Conservation (phyloP, 1,284 basidiomycete genomes). For the Marasmius sp. region DNA sequence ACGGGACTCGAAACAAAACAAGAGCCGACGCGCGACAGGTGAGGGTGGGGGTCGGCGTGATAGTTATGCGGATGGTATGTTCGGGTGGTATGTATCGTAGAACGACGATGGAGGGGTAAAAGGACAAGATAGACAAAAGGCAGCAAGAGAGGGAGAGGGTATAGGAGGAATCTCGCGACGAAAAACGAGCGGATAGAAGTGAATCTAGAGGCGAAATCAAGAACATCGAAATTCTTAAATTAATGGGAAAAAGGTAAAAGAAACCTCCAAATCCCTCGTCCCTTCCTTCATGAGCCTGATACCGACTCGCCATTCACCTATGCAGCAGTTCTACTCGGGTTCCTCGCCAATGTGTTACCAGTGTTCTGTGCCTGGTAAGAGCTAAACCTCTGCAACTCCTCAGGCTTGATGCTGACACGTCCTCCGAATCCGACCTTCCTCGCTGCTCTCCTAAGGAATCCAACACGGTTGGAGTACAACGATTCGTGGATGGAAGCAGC, state of each 20-base stretch:
- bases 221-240: too few relatives aligned
- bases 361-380: slow-evolving; percentile 81
- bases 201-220: too few relatives aligned
- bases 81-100: too few relatives aligned
- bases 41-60: too few relatives aligned
- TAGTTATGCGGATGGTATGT: too few relatives aligned
- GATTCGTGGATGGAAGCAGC: slow-evolving; percentile 91
- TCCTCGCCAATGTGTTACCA: slow-evolving; percentile 74
- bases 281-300: neutral
- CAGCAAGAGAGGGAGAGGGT: too few relatives aligned
- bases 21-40: too few relatives aligned
- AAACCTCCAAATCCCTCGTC: slow-evolving; percentile 1
- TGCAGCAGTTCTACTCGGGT: slow-evolving; percentile 62
- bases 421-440: slow-evolving; percentile 85
- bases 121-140: too few relatives aligned
- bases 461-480: slow-evolving; percentile 90
- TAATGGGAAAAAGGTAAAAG: neutral
- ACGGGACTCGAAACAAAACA: too few relatives aligned
- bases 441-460: slow-evolving; percentile 84
- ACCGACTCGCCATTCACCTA: slow-evolving; percentile 15
- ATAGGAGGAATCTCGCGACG: too few relatives aligned
- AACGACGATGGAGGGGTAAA: too few relatives aligned
- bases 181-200: too few relatives aligned
- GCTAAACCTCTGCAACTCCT: slow-evolving; percentile 83
- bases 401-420: slow-evolving; percentile 77